A percentile compares a stretch with the other conserved stretches of the same genome.
These are phyloP conservation scores for Tolypocladium endophyticum DNA, from an alignment of 2,329 filamentous ascomycete species.

Conservation along the genomic window DNA sequence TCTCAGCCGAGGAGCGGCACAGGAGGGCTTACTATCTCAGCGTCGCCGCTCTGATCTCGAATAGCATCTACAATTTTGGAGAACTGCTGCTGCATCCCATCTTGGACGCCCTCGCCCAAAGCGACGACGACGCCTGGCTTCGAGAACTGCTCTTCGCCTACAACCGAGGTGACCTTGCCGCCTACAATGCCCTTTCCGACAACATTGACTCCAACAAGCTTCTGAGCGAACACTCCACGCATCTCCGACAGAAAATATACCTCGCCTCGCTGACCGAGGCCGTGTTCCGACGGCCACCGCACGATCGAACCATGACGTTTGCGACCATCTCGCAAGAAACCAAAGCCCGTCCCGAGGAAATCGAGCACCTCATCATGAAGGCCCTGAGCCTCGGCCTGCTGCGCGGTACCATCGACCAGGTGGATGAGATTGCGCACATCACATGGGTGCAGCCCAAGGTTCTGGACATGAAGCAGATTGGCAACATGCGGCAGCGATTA, in stretches of 20 bases:
- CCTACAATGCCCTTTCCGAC: slow-evolving; percentile 73
- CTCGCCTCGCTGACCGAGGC: slow-evolving; percentile 92
- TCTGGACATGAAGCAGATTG: slow-evolving; percentile 88
- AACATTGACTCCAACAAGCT: slow-evolving; percentile 74
- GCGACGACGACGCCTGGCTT: slow-evolving; percentile 73
- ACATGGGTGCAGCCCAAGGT: slow-evolving; percentile 99
- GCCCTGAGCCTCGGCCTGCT: slow-evolving; percentile 88
- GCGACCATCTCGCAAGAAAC: slow-evolving; percentile 81
- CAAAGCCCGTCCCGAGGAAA: slow-evolving; percentile 81
- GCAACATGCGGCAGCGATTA: slow-evolving; percentile 76
- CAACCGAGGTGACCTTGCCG: slow-evolving; percentile 84
- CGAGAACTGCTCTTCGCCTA: slow-evolving; percentile 95
- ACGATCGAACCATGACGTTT: slow-evolving; percentile 93
- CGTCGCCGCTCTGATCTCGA: slow-evolving; percentile 84
- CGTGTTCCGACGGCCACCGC: slow-evolving; percentile 89
- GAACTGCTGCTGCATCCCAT: slow-evolving; percentile 97
- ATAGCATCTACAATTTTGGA: slow-evolving; percentile 98
- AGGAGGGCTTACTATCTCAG: slow-evolving; percentile 84
- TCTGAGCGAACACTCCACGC: slow-evolving; percentile 67
- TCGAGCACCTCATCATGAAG: slow-evolving; percentile 98
- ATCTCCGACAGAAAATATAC: slow-evolving; percentile 95
- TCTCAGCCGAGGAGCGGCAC: slow-evolving; percentile 66
- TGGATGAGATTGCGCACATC: slow-evolving; percentile 86
- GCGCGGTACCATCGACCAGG: slow-evolving; percentile 90
- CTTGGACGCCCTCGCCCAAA: slow-evolving; percentile 64